Percentiles rank a stretch among this genome's conserved stretches.
Evolutionary conservation across 768 basidiomycete genomes (phyloP).

Genomic region (Glaciozyma martinii): DNA sequence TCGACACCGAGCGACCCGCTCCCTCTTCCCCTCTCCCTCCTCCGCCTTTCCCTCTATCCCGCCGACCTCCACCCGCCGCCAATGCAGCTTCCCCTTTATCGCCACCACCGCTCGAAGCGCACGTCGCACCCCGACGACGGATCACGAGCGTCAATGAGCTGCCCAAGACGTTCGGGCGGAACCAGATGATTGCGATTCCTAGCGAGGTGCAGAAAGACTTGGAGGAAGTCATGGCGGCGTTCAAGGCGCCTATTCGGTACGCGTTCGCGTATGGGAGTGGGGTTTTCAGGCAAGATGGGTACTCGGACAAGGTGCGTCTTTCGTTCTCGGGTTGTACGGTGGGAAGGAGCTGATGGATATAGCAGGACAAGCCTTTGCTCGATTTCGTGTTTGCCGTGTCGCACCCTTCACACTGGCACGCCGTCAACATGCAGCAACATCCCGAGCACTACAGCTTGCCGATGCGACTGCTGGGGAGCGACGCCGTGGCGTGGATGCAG

Average conservation of each 20-base stretch:
- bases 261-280: conserved; percentile 97
- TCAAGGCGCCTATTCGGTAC: conserved; percentile 86
- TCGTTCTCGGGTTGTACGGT: neutral
- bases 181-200: conserved; percentile 28
- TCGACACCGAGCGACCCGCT: too few relatives aligned
- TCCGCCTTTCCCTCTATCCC: too few relatives aligned
- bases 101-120: neutral
- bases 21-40: too few relatives aligned
- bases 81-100: neutral
- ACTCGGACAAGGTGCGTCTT: conserved; percentile 38
- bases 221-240: conserved; percentile 66
- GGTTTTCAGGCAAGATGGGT: conserved; percentile 86
- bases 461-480: conserved; percentile 72
- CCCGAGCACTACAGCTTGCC: conserved; percentile 85
- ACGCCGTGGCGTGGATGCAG: conserved; percentile 70
- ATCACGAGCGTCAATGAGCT: conserved; percentile 26
- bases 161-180: conserved; percentile 22
- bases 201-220: conserved; percentile 40
- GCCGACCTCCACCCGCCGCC: too few relatives aligned
- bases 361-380: conserved; percentile 60
- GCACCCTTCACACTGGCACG: conserved; percentile 86
- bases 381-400: conserved; percentile 97
- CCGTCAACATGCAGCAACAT: conserved; percentile 84
- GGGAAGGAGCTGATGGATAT: neutral
- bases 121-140: neutral